Conservation (phyloP, 75 land plant species). For the Sequoia sempervirens region DNA sequence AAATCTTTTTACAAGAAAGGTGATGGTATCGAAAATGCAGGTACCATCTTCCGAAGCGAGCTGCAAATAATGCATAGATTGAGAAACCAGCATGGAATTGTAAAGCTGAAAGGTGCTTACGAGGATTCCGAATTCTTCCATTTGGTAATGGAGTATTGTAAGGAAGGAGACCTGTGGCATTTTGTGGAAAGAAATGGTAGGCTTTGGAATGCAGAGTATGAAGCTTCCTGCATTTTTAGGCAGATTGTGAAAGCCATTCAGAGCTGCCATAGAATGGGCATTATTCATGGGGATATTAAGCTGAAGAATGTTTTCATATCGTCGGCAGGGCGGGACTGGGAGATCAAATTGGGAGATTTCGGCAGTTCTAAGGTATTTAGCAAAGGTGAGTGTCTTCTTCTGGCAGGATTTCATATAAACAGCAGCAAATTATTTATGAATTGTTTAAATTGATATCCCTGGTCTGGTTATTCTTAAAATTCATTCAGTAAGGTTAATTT, state of each 20-base stretch:
- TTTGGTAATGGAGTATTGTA: not conserved
- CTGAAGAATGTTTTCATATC: not conserved
- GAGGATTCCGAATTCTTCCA: not conserved
- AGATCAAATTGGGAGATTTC: not conserved
- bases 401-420: too few relatives aligned
- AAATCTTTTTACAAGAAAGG: not conserved
- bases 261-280: not conserved
- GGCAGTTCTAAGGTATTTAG: not conserved
- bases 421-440: too few relatives aligned
- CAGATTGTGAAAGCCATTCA: not conserved
- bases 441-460: too few relatives aligned
- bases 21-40: not conserved
- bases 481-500: too few relatives aligned
- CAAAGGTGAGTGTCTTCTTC: not conserved
- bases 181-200: not conserved
- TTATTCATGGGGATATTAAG: not conserved
- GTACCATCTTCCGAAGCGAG: not conserved
- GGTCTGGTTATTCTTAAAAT: too few relatives aligned
- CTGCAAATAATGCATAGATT: not conserved
- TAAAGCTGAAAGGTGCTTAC: not conserved
- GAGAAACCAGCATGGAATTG: not conserved
- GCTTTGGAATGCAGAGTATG: too few relatives aligned
- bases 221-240: not conserved
- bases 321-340: not conserved
- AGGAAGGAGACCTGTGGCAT: not conserved